A percentile compares a stretch with the other conserved stretches of the same genome.
phyloP scores from a whole-genome alignment of 164 flowering plant species.

The Umbellularia californica region DNA sequence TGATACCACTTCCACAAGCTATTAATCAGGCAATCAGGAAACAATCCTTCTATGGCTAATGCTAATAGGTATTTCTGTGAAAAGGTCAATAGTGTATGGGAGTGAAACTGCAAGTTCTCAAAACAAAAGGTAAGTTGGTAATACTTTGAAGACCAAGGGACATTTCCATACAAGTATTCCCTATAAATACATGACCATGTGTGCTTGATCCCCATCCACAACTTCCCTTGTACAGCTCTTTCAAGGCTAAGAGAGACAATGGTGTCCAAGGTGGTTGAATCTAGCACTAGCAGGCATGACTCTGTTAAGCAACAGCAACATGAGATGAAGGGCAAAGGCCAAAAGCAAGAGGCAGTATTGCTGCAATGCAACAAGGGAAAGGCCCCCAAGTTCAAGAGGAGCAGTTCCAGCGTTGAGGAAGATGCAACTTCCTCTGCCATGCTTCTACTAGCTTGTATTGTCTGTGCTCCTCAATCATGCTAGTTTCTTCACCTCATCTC shows the following conservation, averaged over 20 bases:
- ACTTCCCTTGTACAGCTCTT: neutral
- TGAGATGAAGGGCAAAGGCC: constrained; percentile 3
- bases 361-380: constrained; percentile 71
- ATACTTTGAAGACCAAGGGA: neutral
- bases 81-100: neutral
- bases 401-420: constrained; percentile 55
- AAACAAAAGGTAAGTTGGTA: constrained; percentile 3
- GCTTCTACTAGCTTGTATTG: constrained; percentile 79
- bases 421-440: constrained; percentile 81
- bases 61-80: neutral
- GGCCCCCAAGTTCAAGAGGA: constrained; percentile 66
- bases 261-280: constrained; percentile 61
- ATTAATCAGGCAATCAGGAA: too few species aligned
- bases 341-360: constrained; percentile 22
- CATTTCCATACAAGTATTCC: neutral
- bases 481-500: neutral
- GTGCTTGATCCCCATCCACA: constrained; percentile 7
- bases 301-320: constrained; percentile 16
- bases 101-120: neutral
- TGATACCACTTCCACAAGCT: too few species aligned
- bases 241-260: constrained; percentile 14
- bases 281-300: constrained; percentile 30
- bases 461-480: constrained; percentile 37
- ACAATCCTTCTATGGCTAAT: neutral
- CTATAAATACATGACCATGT: neutral